Percentiles rank a stretch among this genome's conserved stretches.
Conservation (phyloP, 2,329 filamentous ascomycete species). For the Dryadomyces quercivorus region DNA sequence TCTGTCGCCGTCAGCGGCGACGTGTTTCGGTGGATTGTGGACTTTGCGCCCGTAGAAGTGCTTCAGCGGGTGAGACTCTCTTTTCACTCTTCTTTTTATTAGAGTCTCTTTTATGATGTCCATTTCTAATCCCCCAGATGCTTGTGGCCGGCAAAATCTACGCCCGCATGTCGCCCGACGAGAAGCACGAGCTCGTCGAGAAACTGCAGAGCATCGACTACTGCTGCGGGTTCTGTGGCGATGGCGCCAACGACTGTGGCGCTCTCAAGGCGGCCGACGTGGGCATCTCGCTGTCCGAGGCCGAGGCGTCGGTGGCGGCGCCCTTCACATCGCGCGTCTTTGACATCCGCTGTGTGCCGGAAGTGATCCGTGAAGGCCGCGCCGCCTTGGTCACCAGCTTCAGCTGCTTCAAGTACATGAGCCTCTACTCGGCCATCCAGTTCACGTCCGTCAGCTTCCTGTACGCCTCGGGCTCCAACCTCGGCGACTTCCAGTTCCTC, state of each 20-base stretch:
- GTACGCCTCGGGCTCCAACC: constrained; percentile 83
- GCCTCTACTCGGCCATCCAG: constrained; percentile 96
- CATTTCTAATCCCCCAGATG: constrained; percentile 49
- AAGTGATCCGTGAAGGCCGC: constrained; percentile 86
- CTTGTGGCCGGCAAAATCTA: constrained; percentile 87
- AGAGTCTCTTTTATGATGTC: too few species aligned
- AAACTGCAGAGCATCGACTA: constrained; percentile 95
- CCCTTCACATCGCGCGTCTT: constrained; percentile 94
- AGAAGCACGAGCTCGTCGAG: constrained; percentile 95
- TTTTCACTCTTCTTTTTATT: constrained; percentile 9
- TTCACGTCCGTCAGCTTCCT: constrained; percentile 96
- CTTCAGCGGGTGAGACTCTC: constrained; percentile 56
- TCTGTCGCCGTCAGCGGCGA: constrained; percentile 84
- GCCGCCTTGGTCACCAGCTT: constrained; percentile 96
- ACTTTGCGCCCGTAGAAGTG: constrained; percentile 73
- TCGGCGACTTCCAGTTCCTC: constrained; percentile 93
- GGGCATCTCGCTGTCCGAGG: constrained; percentile 91
- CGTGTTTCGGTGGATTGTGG: constrained; percentile 91
- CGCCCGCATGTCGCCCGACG: constrained; percentile 96
- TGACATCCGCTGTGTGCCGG: constrained; percentile 89
- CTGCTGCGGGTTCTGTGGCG: constrained; percentile 89
- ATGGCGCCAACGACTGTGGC: constrained; percentile 95
- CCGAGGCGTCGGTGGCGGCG: constrained; percentile 94
- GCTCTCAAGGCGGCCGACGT: constrained; percentile 95
- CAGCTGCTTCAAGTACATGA: constrained; percentile 99